These are phyloP conservation scores for Ajuga reptans DNA, from an alignment of 305 asterid species.

Conservation along the genomic window DNA sequence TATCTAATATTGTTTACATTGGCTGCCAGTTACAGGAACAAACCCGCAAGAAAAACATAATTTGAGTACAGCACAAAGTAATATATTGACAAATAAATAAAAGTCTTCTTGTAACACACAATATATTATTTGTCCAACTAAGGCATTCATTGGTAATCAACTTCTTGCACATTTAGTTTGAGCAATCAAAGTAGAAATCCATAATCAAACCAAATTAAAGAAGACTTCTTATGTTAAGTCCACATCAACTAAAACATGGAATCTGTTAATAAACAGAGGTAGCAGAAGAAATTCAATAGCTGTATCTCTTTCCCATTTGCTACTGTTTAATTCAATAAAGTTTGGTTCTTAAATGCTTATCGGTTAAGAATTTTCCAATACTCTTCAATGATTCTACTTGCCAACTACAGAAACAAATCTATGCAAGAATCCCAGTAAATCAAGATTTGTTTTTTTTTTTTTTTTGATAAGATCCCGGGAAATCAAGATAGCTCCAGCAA, in stretches of 20 bases:
- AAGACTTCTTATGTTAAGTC: neutral
- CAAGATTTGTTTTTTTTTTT: too few species aligned
- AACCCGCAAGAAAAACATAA: neutral
- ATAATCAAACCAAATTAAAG: neutral
- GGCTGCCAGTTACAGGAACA: neutral
- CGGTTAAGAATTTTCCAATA: neutral
- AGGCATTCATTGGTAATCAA: neutral
- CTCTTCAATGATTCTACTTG: neutral
- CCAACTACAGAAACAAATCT: neutral
- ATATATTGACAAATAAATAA: neutral
- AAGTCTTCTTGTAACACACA: neutral
- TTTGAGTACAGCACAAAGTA: neutral
- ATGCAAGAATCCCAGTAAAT: too few species aligned
- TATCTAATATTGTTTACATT: neutral
- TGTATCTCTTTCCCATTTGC: neutral
- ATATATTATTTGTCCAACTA: neutral
- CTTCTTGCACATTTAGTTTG: neutral
- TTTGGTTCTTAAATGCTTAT: neutral
- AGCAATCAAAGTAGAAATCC: neutral
- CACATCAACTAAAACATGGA: neutral
- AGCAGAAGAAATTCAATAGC: neutral
- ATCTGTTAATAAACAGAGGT: neutral
- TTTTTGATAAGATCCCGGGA: too few species aligned
- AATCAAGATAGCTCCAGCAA: too few species aligned
- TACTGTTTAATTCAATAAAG: neutral